A percentile compares a stretch with the other conserved stretches of the same genome.
Conservation (phyloP, 1,284 basidiomycete genomes). For the Neotropicomus parvogracilis region DNA sequence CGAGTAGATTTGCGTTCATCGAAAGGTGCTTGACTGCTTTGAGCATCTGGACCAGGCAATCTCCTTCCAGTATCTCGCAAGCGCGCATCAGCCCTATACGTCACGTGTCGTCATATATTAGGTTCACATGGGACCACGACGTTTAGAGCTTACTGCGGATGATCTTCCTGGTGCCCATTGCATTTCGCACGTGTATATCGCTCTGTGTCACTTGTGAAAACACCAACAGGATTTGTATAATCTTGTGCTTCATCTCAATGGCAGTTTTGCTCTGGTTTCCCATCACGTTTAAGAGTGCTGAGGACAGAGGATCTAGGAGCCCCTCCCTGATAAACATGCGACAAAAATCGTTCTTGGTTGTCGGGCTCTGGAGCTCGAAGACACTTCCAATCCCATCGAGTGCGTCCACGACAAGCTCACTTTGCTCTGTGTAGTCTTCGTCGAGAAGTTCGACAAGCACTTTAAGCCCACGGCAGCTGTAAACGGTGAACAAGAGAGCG, state of each 20-base stretch:
- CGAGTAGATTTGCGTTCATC: constrained; percentile 85
- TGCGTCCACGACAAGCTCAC: constrained; percentile 89
- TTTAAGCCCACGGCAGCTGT: constrained; percentile 89
- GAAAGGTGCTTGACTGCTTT: constrained; percentile 96
- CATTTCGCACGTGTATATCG: constrained; percentile 88
- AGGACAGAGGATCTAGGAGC: constrained; percentile 87
- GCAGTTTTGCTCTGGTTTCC: constrained; percentile 65
- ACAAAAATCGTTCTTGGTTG: constrained; percentile 97
- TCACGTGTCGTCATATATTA: constrained; percentile 8
- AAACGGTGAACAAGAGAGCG: constrained; percentile 2
- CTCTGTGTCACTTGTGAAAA: constrained; percentile 96
- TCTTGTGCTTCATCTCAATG: constrained; percentile 79
- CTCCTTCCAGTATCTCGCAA: constrained; percentile 78
- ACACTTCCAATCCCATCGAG: constrained; percentile 93
- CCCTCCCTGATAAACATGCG: constrained; percentile 97
- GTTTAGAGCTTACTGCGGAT: constrained; percentile 67
- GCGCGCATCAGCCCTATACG: constrained; percentile 74
- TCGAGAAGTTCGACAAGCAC: constrained; percentile 94
- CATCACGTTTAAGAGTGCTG: constrained; percentile 86
- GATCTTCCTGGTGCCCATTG: constrained; percentile 85
- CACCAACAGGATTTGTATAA: constrained; percentile 86
- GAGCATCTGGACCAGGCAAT: constrained; percentile 83
- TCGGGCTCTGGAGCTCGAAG: constrained; percentile 92
- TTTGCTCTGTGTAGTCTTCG: constrained; percentile 89
- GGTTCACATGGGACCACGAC: constrained; percentile 5